Evolutionary conservation across 2,329 filamentous ascomycete genomes (phyloP).

Genomic region (Madurella mycetomatis): DNA sequence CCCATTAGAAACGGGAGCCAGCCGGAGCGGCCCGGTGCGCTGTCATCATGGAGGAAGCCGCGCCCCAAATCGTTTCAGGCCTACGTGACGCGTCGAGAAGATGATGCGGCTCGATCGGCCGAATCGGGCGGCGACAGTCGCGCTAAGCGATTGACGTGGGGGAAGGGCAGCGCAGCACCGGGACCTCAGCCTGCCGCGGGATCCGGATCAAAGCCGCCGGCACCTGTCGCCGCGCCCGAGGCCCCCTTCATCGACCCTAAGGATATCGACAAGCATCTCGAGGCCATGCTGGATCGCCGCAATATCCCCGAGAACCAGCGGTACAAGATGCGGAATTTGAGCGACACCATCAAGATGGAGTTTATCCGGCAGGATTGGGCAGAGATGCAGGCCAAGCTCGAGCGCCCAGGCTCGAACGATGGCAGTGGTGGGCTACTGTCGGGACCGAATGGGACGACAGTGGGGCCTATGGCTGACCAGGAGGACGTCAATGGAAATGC

Average conservation of each 20-base stretch:
- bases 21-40: slow-evolving; percentile 20
- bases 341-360: slow-evolving; percentile 87
- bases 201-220: slow-evolving; percentile 18
- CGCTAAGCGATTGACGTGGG: slow-evolving; percentile 24
- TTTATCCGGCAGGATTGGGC: slow-evolving; percentile 88
- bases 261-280: slow-evolving; percentile 54
- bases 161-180: slow-evolving; percentile 34
- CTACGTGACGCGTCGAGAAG: slow-evolving; percentile 22
- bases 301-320: slow-evolving; percentile 93
- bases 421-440: slow-evolving; percentile 39
- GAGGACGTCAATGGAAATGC: slow-evolving; percentile 33
- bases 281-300: slow-evolving; percentile 70
- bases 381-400: slow-evolving; percentile 53
- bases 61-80: slow-evolving; percentile 51
- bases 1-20: slow-evolving; percentile 23
- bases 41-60: slow-evolving; percentile 34
- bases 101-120: slow-evolving; percentile 10
- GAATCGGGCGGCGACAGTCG: slow-evolving; percentile 17
- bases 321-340: slow-evolving; percentile 89
- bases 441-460: slow-evolving; percentile 40
- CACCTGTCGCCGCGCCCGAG: slow-evolving; percentile 28
- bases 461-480: slow-evolving; percentile 32
- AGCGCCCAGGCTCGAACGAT: slow-evolving; percentile 42
- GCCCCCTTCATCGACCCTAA: slow-evolving; percentile 43
- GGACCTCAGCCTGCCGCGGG: slow-evolving; percentile 34